Evolutionary conservation across 208 protist species (phyloP).

Genomic region (Novymonas esmeraldas): DNA sequence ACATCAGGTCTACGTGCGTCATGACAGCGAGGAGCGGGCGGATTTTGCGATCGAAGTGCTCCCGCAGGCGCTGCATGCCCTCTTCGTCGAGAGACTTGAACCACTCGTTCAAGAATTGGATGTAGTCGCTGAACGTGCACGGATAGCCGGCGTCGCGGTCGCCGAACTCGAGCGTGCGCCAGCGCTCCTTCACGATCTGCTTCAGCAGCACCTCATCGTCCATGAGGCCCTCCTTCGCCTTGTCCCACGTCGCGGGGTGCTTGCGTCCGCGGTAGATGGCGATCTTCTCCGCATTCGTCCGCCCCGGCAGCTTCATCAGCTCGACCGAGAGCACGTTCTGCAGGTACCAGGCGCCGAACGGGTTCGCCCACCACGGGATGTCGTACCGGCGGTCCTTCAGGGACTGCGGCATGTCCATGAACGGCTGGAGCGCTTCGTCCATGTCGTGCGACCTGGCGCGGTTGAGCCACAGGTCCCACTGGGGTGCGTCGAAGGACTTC

Average conservation of each 20-base stretch:
- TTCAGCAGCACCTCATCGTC: conserved; percentile 88
- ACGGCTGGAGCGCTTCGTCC: conserved; percentile 92
- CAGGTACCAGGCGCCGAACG: conserved; percentile 93
- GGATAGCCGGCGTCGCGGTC: conserved; percentile 87
- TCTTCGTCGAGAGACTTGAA: conserved; percentile 94
- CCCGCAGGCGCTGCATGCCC: conserved; percentile 87
- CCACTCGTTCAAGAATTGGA: conserved; percentile 95
- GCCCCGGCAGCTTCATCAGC: conserved; percentile 85
- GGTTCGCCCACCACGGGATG: conserved; percentile 94
- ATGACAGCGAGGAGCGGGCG: conserved; percentile 92
- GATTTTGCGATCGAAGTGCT: conserved; percentile 93
- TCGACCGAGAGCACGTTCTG: conserved; percentile 93
- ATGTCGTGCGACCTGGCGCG: conserved; percentile 88
- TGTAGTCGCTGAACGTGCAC: conserved; percentile 93
- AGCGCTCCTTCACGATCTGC: conserved; percentile 89
- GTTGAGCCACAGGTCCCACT: conserved; percentile 92
- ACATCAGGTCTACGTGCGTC: conserved; percentile 91
- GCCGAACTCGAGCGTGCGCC: conserved; percentile 92
- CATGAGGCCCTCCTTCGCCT: conserved; percentile 60
- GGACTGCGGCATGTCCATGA: conserved; percentile 95
- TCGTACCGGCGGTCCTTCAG: conserved; percentile 92
- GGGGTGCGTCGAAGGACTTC: conserved; percentile 93
- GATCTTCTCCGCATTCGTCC: conserved; percentile 91
- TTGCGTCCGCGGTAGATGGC: conserved; percentile 81
- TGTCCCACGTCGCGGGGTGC: conserved; percentile 46